Base-by-base conservation (phyloP, 1,139 yeast genomes). In the Wickerhamomyces sp. region DNA sequence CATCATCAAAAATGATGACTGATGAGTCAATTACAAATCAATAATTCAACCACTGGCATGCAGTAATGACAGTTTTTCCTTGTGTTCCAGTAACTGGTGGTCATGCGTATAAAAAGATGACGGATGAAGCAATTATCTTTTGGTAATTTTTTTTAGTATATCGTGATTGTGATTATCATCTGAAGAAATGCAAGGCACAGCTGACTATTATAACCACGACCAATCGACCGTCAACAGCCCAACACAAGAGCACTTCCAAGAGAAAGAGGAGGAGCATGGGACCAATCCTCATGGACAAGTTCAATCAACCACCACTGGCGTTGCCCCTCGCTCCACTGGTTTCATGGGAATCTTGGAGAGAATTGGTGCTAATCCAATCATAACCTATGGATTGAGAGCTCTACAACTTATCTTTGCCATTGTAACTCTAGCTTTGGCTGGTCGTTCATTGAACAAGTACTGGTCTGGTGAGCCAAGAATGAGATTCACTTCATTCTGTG, bases 201-300 rank as follows among this genome's bases (percentile, higher is more conserved):
- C 27, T 11, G 18, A 34, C 31, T 29, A 39, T 13, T 27, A 42
- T 23, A 48, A 48, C 18, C 55, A 55, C 36, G 58, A 54, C 36
- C 51, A 54, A 43, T 53, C 58, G 27, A 54, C 56, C 8, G 51
- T 53, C 26, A 40, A 43, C 35, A 52, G 56, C 10, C 56, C 56
- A 32, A 48, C 51, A 13, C 42, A 43, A 6, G 51, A 45, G 8
- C 48, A 50, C 23, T 47, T 46, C 5, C 42, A 43, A 11, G 56
- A 53, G 40, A 50, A 53, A 45, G 35, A 47, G 33, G 18, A 32
- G 7, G 42, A 40, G 27, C 45, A 34, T 27, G 8, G 27, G 13
- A 33, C 32, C 31, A 33, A 11, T 29, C 26, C 10, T 7, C 6
- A 29, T 29, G 31, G 31, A 29, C 10, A 29, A 10, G 31, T 2